phyloP scores from a whole-genome alignment of 768 basidiomycete genomes.

The Auricularia sp. region DNA sequence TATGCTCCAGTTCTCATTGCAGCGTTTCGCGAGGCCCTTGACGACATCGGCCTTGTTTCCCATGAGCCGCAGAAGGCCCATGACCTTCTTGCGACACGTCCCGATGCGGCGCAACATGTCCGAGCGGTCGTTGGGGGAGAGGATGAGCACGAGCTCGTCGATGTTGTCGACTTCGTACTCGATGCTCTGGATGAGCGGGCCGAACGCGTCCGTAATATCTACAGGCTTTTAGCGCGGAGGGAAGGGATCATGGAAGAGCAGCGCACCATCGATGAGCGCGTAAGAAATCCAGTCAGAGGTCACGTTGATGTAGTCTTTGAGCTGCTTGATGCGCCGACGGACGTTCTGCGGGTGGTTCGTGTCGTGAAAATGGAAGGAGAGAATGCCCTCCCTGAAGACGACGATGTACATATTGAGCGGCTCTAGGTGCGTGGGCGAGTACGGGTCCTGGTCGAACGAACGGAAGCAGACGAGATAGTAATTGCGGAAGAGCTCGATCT shows the following conservation, averaged over 20 bases:
- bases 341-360: constrained; percentile 98
- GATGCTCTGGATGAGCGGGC: constrained; percentile 94
- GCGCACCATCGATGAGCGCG: constrained; percentile 74
- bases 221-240: neutral
- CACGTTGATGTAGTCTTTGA: constrained; percentile 97
- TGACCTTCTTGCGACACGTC: constrained; percentile 97
- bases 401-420: constrained; percentile 99
- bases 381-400: constrained; percentile 92
- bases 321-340: constrained; percentile 93
- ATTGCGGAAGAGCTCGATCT: constrained; percentile 97
- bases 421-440: constrained; percentile 93
- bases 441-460: constrained; percentile 96
- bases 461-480: constrained; percentile 99
- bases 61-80: constrained; percentile 94
- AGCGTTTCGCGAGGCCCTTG: constrained; percentile 94
- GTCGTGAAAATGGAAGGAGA: constrained; percentile 95
- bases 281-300: constrained; percentile 99
- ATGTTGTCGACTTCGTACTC: constrained; percentile 99
- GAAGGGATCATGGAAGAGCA: neutral
- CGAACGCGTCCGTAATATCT: constrained; percentile 98
- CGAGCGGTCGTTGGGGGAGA: constrained; percentile 92
- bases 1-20: constrained; percentile 97
- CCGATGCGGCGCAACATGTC: constrained; percentile 96
- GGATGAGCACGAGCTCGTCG: constrained; percentile 92
- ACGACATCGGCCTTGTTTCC: constrained; percentile 99